Conservation (phyloP, 1,139 yeast genomes). For the Tardiomyces depauwii region DNA sequence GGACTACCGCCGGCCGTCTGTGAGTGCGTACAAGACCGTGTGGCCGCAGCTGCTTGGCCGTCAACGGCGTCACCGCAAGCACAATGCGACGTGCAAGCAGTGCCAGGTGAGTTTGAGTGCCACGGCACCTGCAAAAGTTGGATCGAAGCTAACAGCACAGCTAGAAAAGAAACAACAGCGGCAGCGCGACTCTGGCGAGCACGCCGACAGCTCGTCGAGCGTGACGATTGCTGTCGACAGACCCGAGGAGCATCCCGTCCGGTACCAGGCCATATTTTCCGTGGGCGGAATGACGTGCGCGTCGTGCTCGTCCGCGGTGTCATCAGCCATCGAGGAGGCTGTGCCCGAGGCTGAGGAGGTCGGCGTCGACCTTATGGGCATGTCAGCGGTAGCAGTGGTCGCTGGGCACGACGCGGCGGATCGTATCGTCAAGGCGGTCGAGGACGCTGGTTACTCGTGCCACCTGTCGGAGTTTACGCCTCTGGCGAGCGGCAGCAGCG, state of each 20-base stretch:
- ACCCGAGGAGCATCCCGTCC: slow-evolving; percentile 12
- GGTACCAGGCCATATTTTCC: slow-evolving; percentile 41
- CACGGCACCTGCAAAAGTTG: slow-evolving; percentile 3
- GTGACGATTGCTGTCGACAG: slow-evolving; percentile 7
- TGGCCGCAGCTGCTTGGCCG: slow-evolving; percentile 7
- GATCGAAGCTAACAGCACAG: slow-evolving; percentile 22
- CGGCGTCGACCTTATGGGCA: slow-evolving; percentile 26
- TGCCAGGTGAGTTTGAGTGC: slow-evolving; percentile 1
- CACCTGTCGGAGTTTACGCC: slow-evolving; percentile 46
- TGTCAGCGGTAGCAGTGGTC: slow-evolving; percentile 23
- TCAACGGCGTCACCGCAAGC: background rate
- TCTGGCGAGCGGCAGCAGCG: slow-evolving; percentile 3
- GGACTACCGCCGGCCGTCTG: slow-evolving; percentile 7
- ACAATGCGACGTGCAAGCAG: slow-evolving; percentile 3
- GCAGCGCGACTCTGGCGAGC: slow-evolving; percentile 28
- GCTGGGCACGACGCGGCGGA: slow-evolving; percentile 42
- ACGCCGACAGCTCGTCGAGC: slow-evolving; percentile 3
- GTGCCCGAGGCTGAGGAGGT: slow-evolving; percentile 26
- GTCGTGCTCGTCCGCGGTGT: slow-evolving; percentile 41
- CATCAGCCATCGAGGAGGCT: slow-evolving; percentile 31
- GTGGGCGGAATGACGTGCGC: slow-evolving; percentile 61
- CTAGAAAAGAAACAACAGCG: background rate
- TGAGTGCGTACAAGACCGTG: slow-evolving; percentile 8
- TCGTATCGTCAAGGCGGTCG: slow-evolving; percentile 34
- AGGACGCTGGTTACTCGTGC: slow-evolving; percentile 48